Conservation (phyloP, 495 filamentous ascomycete species). For the Penicillium canariense region DNA sequence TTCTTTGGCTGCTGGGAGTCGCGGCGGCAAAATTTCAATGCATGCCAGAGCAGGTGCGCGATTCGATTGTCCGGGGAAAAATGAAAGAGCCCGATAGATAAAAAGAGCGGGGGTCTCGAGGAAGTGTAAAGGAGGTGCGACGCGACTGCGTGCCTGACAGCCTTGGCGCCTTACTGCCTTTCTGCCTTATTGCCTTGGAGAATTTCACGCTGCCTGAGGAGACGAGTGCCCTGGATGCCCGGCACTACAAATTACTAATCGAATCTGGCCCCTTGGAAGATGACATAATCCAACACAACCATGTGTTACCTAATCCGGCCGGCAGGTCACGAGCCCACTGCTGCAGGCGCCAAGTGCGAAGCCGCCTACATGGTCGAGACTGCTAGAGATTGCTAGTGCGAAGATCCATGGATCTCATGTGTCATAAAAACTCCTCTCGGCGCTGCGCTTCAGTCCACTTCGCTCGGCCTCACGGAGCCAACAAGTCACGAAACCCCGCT, state of each 20-base stretch:
- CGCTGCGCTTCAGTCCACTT: constrained; percentile 9
- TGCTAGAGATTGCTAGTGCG: background rate
- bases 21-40: background rate
- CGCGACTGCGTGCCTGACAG: constrained; percentile 10
- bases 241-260: background rate
- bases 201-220: no score
- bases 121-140: constrained; percentile 10
- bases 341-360: background rate
- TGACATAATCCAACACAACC: background rate
- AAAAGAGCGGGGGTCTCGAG: constrained; percentile 9
- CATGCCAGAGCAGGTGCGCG: background rate
- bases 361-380: background rate
- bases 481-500: constrained; percentile 16
- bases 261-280: background rate
- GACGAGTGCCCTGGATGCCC: background rate
- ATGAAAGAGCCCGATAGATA: background rate
- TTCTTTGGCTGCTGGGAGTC: background rate
- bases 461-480: constrained; percentile 19
- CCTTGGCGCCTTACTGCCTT: background rate
- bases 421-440: constrained; percentile 21
- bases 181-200: background rate
- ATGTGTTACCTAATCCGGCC: no score
- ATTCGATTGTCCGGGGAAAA: background rate
- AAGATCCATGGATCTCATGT: constrained; percentile 11
- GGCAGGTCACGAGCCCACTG: background rate